A percentile compares a stretch with the other conserved stretches of the same genome.
Evolutionary conservation across 2,329 filamentous ascomycete genomes (phyloP).

Genomic region (Paraphaeosphaeria sporulosa): DNA sequence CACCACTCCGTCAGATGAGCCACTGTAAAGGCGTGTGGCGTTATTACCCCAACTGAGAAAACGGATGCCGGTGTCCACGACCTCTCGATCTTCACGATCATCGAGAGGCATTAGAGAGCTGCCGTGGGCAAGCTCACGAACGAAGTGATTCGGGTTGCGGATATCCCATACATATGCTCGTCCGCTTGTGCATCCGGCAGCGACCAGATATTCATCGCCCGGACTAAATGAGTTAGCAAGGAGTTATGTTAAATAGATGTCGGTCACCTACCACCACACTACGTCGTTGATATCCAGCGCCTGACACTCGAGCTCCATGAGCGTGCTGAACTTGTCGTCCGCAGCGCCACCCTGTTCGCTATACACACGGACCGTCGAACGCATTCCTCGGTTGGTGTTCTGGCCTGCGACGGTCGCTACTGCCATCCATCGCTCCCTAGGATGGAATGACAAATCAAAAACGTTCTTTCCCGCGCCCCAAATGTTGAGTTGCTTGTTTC

Average conservation of each 20-base stretch:
- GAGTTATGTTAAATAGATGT: not conserved
- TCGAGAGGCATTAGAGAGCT: constrained; percentile 58
- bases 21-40: constrained; percentile 63
- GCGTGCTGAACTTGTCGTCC: constrained; percentile 34
- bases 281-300: constrained; percentile 69
- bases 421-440: constrained; percentile 55
- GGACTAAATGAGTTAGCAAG: constrained; percentile 42
- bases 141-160: constrained; percentile 53
- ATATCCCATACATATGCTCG: constrained; percentile 68
- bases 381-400: constrained; percentile 49
- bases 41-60: constrained; percentile 65
- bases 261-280: constrained; percentile 53
- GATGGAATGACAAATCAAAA: constrained; percentile 67
- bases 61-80: constrained; percentile 65
- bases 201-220: constrained; percentile 59
- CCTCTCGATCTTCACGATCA: constrained; percentile 54
- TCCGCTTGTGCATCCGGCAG: constrained; percentile 68
- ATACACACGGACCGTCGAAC: constrained; percentile 63
- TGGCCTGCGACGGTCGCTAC: constrained; percentile 57
- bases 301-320: constrained; percentile 62
- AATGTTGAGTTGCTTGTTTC: constrained; percentile 51
- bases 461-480: constrained; percentile 60
- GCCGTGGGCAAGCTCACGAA: constrained; percentile 62
- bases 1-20: constrained; percentile 67
- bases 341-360: constrained; percentile 47